phyloP scores from a whole-genome alignment of 2,329 filamentous ascomycete species.

The Trichoderma citrinoviride region DNA sequence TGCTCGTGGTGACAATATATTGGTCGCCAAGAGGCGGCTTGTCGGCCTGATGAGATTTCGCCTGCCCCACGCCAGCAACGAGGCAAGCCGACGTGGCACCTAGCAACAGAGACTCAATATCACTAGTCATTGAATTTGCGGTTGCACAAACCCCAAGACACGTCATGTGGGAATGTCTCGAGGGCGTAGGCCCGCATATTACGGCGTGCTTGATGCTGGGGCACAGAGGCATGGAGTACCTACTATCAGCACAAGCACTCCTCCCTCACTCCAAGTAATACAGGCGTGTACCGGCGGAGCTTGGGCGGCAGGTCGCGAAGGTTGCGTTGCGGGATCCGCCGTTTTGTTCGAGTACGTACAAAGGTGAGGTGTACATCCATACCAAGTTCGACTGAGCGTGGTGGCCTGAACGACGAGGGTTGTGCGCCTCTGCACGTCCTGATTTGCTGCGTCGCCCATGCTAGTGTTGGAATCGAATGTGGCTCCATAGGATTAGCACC shows the following conservation, averaged over 20 bases:
- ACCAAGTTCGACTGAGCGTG: not conserved
- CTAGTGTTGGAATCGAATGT: conserved; percentile 15
- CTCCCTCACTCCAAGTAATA: not conserved
- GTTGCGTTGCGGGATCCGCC: not conserved
- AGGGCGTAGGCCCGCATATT: not conserved
- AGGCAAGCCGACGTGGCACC: conserved; percentile 12
- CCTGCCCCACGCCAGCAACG: conserved; percentile 4
- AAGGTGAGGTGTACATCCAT: no score
- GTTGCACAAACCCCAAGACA: conserved; percentile 4
- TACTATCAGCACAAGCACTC: not conserved
- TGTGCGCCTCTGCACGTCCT: not conserved
- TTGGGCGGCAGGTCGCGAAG: not conserved
- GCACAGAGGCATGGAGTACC: not conserved
- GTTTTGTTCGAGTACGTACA: not conserved
- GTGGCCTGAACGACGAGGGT: not conserved
- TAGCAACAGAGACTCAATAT: conserved; percentile 5
- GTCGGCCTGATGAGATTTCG: conserved; percentile 7
- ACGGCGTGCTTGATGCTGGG: not conserved
- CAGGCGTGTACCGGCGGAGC: not conserved
- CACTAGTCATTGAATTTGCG: not conserved
- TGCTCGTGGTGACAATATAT: not conserved
- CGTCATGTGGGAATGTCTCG: conserved; percentile 1
- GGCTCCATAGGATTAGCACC: conserved; percentile 3
- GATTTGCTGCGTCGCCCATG: conserved; percentile 16
- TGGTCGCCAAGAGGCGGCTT: not conserved